A percentile compares a stretch with the other conserved stretches of the same genome.
Evolutionary conservation across 768 basidiomycete genomes (phyloP).

Genomic region (Tylopilus cervinicoccineus): DNA sequence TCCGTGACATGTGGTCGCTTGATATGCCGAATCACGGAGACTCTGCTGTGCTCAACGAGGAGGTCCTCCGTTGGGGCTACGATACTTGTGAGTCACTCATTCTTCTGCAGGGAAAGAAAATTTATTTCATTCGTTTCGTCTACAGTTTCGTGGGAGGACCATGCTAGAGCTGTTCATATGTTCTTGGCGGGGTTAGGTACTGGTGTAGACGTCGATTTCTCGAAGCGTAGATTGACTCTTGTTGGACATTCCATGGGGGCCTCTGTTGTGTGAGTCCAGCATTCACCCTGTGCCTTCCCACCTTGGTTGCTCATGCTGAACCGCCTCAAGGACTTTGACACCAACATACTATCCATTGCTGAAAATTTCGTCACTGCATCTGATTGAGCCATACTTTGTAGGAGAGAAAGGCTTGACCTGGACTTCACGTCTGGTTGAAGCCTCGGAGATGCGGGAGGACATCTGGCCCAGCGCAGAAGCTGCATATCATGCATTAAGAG

Average conservation of each 20-base stretch:
- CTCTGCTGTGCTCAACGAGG: constrained; percentile 9
- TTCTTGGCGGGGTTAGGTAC: constrained; percentile 4
- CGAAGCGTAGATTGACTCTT: neutral
- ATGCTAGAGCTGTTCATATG: constrained; percentile 1
- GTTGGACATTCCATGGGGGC: constrained; percentile 6
- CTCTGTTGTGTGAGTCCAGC: neutral
- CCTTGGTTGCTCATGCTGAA: no score
- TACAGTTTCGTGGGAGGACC: constrained; percentile 4
- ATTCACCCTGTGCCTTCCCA: no score
- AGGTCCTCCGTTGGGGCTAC: neutral
- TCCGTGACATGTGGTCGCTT: constrained; percentile 9
- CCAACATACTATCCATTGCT: neutral
- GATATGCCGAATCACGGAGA: constrained; percentile 10
- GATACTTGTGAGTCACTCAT: neutral
- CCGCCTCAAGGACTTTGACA: no score
- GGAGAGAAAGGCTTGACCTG: neutral
- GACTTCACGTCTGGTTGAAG: no score
- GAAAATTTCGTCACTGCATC: constrained; percentile 7
- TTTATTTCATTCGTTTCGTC: neutral
- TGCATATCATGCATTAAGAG: neutral
- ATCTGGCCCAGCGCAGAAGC: neutral
- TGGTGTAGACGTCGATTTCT: constrained; percentile 7
- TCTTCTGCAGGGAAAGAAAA: no score
- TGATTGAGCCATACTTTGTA: constrained; percentile 1
- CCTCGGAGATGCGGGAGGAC: neutral